Base-by-base conservation (phyloP, 331 rosid species). In the Arachis monticola region DNA sequence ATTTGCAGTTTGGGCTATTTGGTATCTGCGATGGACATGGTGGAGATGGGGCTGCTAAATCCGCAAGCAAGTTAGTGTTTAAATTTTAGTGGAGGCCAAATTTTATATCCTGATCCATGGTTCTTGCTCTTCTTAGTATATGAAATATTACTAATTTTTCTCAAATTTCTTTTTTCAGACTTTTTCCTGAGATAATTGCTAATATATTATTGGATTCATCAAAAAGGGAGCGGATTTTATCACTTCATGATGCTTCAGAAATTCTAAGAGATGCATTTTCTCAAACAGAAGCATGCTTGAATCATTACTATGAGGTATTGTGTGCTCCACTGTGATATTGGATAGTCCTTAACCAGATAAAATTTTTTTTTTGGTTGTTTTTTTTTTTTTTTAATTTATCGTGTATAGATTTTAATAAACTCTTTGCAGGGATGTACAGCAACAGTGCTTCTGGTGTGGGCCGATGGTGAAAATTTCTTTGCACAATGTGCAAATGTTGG, bases 401-500 rank as follows among this genome's bases (percentile, higher is more conserved):
- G 69, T 77, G 71, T 51, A 58, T 65, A 66, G 17, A 48, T 77
- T 58, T 74, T 62, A 53, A 62, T 72, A 69, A 82, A 73, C 76
- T 79, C 31, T 57, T 75, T 72, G 62, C 93, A 95, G 99, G 99
- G 99, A 63, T 95, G 99, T 87, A 95, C 99, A 67, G 98, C 99
- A 17, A 95, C 99, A 46, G 83, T 92, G 77, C 97, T 95, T 83
- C 88, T 95, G 80, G 94, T 92, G 70, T 95, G 99, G 99, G 64
- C 84, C 70, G 91, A 89, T 77, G 72, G 71, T 62, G 83, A 77
- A 51, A 89, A 85, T 45, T 91, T 86, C 81, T 92, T 85, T 85
- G 96, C 84, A 22, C 99, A 95, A 79, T 92, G 98, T 87, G 99
- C 99, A 63, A 95, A 95, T 82, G 90, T 95, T 63, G 99, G 99